Evolutionary conservation across 176 grass and related monocot genomes (phyloP).

Genomic region (Juncus inflexus): DNA sequence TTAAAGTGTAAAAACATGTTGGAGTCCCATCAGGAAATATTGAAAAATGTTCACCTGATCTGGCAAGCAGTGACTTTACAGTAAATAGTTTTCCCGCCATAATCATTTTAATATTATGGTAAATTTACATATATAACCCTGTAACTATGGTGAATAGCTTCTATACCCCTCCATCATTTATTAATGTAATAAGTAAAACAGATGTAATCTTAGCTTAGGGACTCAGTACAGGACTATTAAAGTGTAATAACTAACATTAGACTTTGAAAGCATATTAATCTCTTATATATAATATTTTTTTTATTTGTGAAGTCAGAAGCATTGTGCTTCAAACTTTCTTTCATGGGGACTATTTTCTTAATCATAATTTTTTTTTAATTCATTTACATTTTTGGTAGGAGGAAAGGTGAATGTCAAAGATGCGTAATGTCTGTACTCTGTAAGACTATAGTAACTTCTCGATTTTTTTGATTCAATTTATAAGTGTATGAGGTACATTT

Average conservation of each 20-base stretch:
- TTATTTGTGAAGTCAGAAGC: slow-evolving; percentile 4
- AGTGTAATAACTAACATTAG: too few species aligned
- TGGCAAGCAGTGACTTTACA: slow-evolving; percentile 23
- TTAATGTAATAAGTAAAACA: too few species aligned
- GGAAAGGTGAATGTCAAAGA: slow-evolving; percentile 23
- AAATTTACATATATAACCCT: too few species aligned
- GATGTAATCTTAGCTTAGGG: too few species aligned
- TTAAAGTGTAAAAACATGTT: too few species aligned
- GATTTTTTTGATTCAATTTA: neutral
- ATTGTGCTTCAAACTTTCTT: slow-evolving; percentile 11
- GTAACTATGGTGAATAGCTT: too few species aligned
- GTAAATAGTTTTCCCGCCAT: slow-evolving; percentile 44
- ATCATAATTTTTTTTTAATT: neutral
- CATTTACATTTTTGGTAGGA: neutral
- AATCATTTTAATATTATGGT: slow-evolving; percentile 35
- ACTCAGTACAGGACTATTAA: too few species aligned
- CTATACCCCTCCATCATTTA: too few species aligned
- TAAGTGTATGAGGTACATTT: too few species aligned
- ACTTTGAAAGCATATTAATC: too few species aligned
- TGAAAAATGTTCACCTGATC: slow-evolving; percentile 1
- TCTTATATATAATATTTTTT: too few species aligned
- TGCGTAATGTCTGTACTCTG: neutral
- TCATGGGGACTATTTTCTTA: neutral
- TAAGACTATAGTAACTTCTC: neutral
- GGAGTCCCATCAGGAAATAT: too few species aligned